Evolutionary conservation across 1,284 basidiomycete species (phyloP), one percentile per base, ranked within the genome.

Genomic region (Neonothopanus nambi): DNA sequence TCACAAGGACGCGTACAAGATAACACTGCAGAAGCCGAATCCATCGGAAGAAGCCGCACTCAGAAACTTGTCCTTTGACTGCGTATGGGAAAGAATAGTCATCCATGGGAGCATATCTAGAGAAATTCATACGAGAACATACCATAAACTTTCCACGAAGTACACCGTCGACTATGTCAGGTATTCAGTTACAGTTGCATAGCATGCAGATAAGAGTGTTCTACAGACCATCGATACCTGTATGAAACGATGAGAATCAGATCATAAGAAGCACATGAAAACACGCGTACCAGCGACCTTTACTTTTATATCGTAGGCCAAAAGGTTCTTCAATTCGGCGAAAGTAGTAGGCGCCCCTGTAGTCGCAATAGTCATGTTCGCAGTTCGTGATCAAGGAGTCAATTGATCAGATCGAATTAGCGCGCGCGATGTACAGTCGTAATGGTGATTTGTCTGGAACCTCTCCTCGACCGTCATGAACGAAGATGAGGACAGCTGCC

Each of bases 111-210:
- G 12, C 40, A 45, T n/a, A n/a, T n/a, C n/a, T n/a, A n/a, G n/a
- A n/a, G n/a, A n/a, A 33, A 33, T 33, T 33, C 30, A 13, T 33
- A 13, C 30, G 30, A 33, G 30, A 33, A 33, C 30, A 9, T 33
- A 87, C 90, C 90, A 97, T 94, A 69, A 90, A 90, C 73, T 98
- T 98, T 44, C 95, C 95, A 44, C 95, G 81, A 13, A 98, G 78
- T 17, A 98, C 85, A 35, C 96, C 96, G 70, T 99, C 96, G 43
- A 95, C 92, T 89, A 52, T 37, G 41, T 47, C 41, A 46, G 8
- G 38, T 56, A 28, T 37, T 54, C 35, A 41, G 35, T 47, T 24
- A 48, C 30, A 49, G 44, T 33, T 11, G 51, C 35, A 33, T 42
- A 35, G 15, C 30, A 15, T 33, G 9, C 38, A 7, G n/a, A 35